Conservation (phyloP, 2,329 filamentous ascomycete species). For the Trichophyton verrucosum region DNA sequence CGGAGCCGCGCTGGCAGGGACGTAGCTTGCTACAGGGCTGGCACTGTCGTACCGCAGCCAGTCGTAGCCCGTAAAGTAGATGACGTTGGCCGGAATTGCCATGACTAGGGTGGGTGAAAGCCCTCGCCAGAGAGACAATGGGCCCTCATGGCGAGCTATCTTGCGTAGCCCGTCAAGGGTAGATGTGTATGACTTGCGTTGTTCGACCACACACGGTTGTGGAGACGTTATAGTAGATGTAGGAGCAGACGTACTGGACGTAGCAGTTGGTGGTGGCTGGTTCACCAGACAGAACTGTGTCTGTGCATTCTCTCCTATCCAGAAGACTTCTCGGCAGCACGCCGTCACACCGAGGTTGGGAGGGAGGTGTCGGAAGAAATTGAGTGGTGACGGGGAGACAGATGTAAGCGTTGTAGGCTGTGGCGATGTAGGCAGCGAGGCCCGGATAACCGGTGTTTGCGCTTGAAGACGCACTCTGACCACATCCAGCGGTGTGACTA, state of each 20-base stretch:
- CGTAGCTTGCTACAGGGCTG: slow-evolving; percentile 55
- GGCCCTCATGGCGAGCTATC: slow-evolving; percentile 85
- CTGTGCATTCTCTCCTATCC: slow-evolving; percentile 73
- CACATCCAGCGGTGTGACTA: slow-evolving; percentile 91
- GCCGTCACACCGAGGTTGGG: slow-evolving; percentile 82
- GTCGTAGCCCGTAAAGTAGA: slow-evolving; percentile 97
- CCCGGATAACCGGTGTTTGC: slow-evolving; percentile 43
- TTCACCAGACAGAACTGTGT: slow-evolving; percentile 69
- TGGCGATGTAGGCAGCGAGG: slow-evolving; percentile 31
- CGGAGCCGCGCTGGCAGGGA: slow-evolving; percentile 62
- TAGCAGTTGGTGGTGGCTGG: neutral
- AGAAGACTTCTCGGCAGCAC: slow-evolving; percentile 95
- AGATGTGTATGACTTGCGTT: slow-evolving; percentile 72
- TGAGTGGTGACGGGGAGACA: slow-evolving; percentile 35
- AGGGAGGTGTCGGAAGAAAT: slow-evolving; percentile 53
- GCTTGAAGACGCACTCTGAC: slow-evolving; percentile 91
- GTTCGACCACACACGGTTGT: slow-evolving; percentile 68
- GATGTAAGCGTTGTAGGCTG: neutral
- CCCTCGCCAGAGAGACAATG: slow-evolving; percentile 79
- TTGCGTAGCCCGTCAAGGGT: slow-evolving; percentile 87
- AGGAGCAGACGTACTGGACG: slow-evolving; percentile 19
- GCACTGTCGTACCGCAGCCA: slow-evolving; percentile 65
- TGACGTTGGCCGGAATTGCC: slow-evolving; percentile 90
- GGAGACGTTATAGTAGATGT: too few relatives aligned
- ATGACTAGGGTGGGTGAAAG: slow-evolving; percentile 89